Base-by-base conservation (phyloP, 139 green algal genomes). In the Chlorella sp. region DNA sequence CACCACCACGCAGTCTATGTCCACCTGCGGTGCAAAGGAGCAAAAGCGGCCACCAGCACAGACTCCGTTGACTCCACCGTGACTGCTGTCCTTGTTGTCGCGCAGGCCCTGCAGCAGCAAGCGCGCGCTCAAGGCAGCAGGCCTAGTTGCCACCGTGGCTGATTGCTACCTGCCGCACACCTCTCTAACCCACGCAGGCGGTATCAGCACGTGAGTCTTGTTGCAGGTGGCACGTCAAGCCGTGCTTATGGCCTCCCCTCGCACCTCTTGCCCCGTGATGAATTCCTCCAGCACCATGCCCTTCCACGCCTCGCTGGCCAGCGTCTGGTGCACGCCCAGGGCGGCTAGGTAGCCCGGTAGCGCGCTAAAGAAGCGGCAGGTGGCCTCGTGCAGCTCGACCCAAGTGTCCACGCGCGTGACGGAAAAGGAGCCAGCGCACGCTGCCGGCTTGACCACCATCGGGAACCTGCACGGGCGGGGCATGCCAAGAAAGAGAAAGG, bases 271-370 rank as follows among this genome's bases (percentile, higher is more conserved):
- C 35, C 67, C 67, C 24, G 5, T 49, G 3, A 73, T 35, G 26
- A 73, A 26, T 31, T 73, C 67, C 67, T 73, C 67, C n/a, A 73
- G 35, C 35, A 73, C 33, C 67, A 73, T 73, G 67, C 67, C 67
- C 62, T 36, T 36, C 35, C 35, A n/a, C 4, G n/a, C 22, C 32
- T 29, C 22, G 5, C 5, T 4, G 5, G 35, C 35, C 3, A 6
- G 33, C n/a, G n/a, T 35, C 27, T 34, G 6, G 29, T 6, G 33
- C 3, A 67, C n/a, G 3, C 61, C 61, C 2, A 35, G 24, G 23
- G 61, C 61, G 3, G 2, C 17, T 3, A 67, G n/a, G 27, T 67
- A 67, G 22, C n/a, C 61, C 20, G 61, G 61, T 27, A 67, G n/a
- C 3, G 23, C 61, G 29, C 22, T 27, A 27, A 27, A 67, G n/a